Conservation (phyloP, 768 basidiomycete genomes). For the Cantharellus anzutake region DNA sequence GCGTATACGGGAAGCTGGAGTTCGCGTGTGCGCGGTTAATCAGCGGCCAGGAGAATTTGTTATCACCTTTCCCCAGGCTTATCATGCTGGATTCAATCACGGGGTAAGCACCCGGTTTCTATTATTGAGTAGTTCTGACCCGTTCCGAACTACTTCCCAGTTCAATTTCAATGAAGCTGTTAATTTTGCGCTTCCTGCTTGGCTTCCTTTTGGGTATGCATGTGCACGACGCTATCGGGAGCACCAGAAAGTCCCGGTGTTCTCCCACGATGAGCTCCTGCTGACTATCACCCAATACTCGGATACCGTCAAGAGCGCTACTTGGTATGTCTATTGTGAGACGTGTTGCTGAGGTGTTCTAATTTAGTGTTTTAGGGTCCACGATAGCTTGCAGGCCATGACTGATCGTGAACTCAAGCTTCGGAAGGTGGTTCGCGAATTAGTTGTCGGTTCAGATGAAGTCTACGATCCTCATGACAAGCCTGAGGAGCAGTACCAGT, state of each 20-base stretch:
- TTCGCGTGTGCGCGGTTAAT: constrained; percentile 84
- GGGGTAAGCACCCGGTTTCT: constrained; percentile 39
- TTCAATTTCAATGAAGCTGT: constrained; percentile 99
- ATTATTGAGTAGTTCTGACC: constrained; percentile 3
- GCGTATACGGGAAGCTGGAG: constrained; percentile 68
- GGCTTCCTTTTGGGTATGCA: constrained; percentile 72
- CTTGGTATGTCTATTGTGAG: constrained; percentile 43
- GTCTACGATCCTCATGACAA: constrained; percentile 59
- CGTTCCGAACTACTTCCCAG: constrained; percentile 21
- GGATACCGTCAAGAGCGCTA: constrained; percentile 74
- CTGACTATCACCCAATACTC: constrained; percentile 97
- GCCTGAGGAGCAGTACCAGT: constrained; percentile 91
- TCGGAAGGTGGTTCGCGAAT: constrained; percentile 40
- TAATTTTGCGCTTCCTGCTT: constrained; percentile 93
- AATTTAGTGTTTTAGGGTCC: constrained; percentile 37
- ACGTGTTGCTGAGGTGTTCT: constrained; percentile 2
- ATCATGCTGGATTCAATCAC: constrained; percentile 97
- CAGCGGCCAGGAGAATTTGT: constrained; percentile 97
- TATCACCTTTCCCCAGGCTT: constrained; percentile 93
- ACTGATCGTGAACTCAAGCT: constrained; percentile 57
- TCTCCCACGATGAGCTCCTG: constrained; percentile 93
- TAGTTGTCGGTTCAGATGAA: constrained; percentile 37
- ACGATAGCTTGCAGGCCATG: constrained; percentile 76
- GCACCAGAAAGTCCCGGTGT: constrained; percentile 85
- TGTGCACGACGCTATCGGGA: constrained; percentile 83